Conservation (phyloP, 164 flowering plant species). For the Brasenia schreberi region DNA sequence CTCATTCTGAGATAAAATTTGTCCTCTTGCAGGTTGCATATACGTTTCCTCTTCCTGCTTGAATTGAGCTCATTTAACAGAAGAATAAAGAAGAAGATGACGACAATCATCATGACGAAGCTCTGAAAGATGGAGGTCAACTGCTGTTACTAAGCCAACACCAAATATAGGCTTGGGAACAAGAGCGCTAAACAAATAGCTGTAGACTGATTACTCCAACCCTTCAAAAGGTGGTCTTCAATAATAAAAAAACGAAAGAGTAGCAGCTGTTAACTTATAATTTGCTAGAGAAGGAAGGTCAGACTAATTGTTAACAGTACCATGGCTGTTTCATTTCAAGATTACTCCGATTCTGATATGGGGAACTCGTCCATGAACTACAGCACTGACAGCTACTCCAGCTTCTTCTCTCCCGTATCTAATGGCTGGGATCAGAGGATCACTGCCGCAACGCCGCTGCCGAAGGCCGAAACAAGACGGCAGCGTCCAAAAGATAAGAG, state of each 20-base stretch:
- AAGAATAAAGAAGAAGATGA: neutral
- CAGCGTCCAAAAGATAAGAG: constrained; percentile 66
- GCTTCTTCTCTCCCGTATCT: constrained; percentile 37
- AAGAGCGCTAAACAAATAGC: too few species aligned
- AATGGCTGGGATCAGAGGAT: constrained; percentile 12
- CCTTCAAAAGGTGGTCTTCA: too few species aligned
- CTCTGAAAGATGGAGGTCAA: too few species aligned
- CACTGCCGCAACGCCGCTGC: constrained; percentile 14
- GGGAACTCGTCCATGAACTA: neutral
- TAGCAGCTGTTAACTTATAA: neutral
- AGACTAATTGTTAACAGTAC: too few species aligned
- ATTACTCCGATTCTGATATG: neutral
- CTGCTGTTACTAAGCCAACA: too few species aligned
- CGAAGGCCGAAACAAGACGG: constrained; percentile 21
- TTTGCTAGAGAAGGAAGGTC: neutral
- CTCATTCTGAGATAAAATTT: neutral
- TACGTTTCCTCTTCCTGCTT: neutral
- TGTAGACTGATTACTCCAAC: too few species aligned
- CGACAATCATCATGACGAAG: too few species aligned
- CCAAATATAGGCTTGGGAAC: too few species aligned
- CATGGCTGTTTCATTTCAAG: too few species aligned
- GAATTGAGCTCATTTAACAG: neutral
- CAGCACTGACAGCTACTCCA: constrained; percentile 38
- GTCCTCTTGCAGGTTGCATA: neutral
- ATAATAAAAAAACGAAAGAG: too few species aligned